Evolutionary conservation across 2,329 filamentous ascomycete species (phyloP), one percentile per base, ranked within the genome.

Genomic region (Alternaria ventricosa): DNA sequence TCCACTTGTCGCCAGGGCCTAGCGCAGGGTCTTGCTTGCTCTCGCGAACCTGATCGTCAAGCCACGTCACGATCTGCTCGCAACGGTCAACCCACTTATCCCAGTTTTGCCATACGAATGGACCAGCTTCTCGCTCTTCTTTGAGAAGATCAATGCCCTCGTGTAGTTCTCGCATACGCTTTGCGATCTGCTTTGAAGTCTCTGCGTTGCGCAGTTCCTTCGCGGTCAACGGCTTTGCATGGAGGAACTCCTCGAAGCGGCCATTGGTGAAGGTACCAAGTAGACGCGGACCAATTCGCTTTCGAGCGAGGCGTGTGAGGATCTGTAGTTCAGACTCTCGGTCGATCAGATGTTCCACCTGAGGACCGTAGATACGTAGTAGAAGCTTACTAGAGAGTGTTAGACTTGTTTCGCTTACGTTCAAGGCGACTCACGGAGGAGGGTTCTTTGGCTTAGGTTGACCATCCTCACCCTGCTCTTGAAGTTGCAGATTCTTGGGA

Each of bases 291-390:
- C 96, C 96, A 68, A 99, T 99, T 71, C 91, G 94, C 84, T 97
- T 97, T 59, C 92, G 90, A 3, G 92, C 93, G 30, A 99, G 87
- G 45, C 96, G 90, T 63, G 91, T 88, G 18, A 99, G 86, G 53
- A 98, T 96, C 64, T 90, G 89, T 15, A 99, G 85, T 78, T 99
- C 96, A 23, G 91, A 92, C 60, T 97, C 92, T 64, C 96, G 88
- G 78, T 99, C 95, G 72, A 99, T 99, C 46, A 99, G 86, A 78
- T 98, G 93, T 75, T 97, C 95, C 3, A 96, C 95, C 74, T 98
- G 93, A 0, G 95, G 94, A 0, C 96, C 96, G 72, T 99, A 99
- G 63, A 99, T 91, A 43, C 96, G 91, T 18, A 99, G 85, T 0
- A 99, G 86, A 2, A 99, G 84, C 79, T 97, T 97, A 4, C 86